Conservation (phyloP, 495 filamentous ascomycete species). For the Penicillium pulvis region DNA sequence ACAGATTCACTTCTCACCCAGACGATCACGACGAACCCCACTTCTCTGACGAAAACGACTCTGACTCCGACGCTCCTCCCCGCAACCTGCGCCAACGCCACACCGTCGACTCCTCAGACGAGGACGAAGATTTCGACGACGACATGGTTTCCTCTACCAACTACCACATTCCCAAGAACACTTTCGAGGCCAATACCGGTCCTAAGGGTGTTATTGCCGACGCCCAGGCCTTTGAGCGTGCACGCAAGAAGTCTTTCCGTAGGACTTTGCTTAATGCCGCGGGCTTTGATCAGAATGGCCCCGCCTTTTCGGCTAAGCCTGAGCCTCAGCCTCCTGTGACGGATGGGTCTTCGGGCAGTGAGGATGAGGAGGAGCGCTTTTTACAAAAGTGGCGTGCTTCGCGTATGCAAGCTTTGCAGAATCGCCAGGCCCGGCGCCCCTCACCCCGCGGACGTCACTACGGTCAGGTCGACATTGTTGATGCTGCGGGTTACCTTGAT, state of each 20-base stretch:
- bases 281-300: slow-evolving; percentile 28
- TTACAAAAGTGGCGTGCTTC: slow-evolving; percentile 79
- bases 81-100: slow-evolving; percentile 39
- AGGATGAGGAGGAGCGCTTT: slow-evolving; percentile 80
- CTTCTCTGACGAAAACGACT: slow-evolving; percentile 29
- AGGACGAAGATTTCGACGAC: slow-evolving; percentile 38
- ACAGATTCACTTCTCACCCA: slow-evolving; percentile 52
- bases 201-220: slow-evolving; percentile 99
- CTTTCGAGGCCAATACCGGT: slow-evolving; percentile 85
- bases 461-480: slow-evolving; percentile 78
- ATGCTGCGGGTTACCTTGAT: slow-evolving; percentile 89
- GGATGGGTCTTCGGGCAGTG: slow-evolving; percentile 36
- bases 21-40: slow-evolving; percentile 53
- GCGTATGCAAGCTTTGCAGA: slow-evolving; percentile 76
- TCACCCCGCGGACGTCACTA: slow-evolving; percentile 74
- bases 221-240: slow-evolving; percentile 85
- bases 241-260: slow-evolving; percentile 65
- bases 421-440: slow-evolving; percentile 50
- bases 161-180: slow-evolving; percentile 57
- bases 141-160: slow-evolving; percentile 47
- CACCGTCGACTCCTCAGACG: slow-evolving; percentile 54
- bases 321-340: slow-evolving; percentile 33
- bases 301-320: slow-evolving; percentile 17
- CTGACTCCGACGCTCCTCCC: slow-evolving; percentile 48
- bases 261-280: slow-evolving; percentile 46